Percentiles rank a stretch among this genome's conserved stretches.
Conservation (phyloP, 345 rosid species). For the Rubroshorea leprosula region DNA sequence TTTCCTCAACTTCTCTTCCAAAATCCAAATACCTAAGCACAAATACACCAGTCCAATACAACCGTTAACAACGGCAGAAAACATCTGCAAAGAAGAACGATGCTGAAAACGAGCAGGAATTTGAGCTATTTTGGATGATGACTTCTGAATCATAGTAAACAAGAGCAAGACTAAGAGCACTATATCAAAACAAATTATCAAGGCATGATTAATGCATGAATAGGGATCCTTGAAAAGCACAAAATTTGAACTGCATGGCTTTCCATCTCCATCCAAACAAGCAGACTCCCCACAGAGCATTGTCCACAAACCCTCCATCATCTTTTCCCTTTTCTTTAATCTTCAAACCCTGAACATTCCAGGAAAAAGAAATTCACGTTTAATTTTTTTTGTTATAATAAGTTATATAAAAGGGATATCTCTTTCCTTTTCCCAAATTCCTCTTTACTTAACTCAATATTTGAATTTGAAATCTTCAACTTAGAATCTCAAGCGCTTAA, state of each 20-base stretch:
- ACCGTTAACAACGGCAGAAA: conserved; percentile 48
- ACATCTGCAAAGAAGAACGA: conserved; percentile 31
- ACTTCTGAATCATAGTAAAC: conserved; percentile 35
- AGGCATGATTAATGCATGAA: conserved; percentile 43
- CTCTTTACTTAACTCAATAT: too few species aligned
- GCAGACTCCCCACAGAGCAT: conserved; percentile 49
- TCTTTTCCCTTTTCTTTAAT: conserved; percentile 11
- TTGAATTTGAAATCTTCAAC: too few species aligned
- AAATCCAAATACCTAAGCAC: conserved; percentile 44
- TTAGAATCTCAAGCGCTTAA: too few species aligned
- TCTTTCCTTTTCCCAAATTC: too few species aligned
- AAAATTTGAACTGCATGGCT: conserved; percentile 15
- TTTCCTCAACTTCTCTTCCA: conserved; percentile 44
- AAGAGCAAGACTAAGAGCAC: conserved; percentile 42
- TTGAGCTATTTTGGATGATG: conserved; percentile 24
- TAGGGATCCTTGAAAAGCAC: conserved; percentile 23
- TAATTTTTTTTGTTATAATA: too few species aligned
- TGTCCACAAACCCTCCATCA: conserved; percentile 41
- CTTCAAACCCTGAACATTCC: background rate
- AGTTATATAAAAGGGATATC: too few species aligned
- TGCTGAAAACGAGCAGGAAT: conserved; percentile 20
- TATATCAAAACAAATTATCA: conserved; percentile 44
- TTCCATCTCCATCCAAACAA: conserved; percentile 13
- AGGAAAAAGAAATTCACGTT: too few species aligned
- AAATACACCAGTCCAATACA: conserved; percentile 51